A percentile compares a stretch with the other conserved stretches of the same genome.
Evolutionary conservation across 1,284 basidiomycete species (phyloP).

Genomic region (Moesziomyces globuligerus): DNA sequence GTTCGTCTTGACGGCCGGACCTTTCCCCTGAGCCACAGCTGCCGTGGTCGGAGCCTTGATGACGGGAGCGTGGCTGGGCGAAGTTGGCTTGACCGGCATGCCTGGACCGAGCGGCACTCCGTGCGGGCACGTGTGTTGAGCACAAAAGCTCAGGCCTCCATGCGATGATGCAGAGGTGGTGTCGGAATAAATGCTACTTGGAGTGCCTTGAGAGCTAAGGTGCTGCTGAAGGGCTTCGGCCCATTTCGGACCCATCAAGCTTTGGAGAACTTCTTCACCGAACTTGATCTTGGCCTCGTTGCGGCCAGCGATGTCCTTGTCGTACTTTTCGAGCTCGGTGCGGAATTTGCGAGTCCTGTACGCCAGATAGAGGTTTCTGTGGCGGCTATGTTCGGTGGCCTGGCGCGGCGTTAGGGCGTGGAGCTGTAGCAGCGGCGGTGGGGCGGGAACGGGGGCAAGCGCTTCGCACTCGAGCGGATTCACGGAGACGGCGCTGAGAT

Average conservation of each 20-base stretch:
- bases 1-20: no score
- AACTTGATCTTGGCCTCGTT: constrained; percentile 21
- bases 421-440: background rate
- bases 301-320: constrained; percentile 18
- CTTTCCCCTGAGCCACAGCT: no score
- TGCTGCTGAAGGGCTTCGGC: background rate
- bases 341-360: constrained; percentile 19
- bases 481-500: background rate
- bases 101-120: no score
- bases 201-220: background rate
- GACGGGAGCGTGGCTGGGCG: no score
- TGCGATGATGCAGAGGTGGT: no score
- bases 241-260: constrained; percentile 14
- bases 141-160: no score
- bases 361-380: background rate
- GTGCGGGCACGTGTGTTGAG: no score
- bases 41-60: no score
- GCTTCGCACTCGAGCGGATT: constrained; percentile 1
- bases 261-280: constrained; percentile 4
- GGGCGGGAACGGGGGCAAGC: constrained; percentile 1
- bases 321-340: constrained; percentile 17
- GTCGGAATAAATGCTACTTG: constrained; percentile 8
- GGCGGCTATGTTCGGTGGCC: constrained; percentile 1
- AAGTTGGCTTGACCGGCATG: no score
- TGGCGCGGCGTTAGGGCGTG: constrained; percentile 23